These are phyloP conservation scores for Mycosarcoma mackinlayi DNA, from an alignment of 1,284 basidiomycete species.

Conservation along the genomic window DNA sequence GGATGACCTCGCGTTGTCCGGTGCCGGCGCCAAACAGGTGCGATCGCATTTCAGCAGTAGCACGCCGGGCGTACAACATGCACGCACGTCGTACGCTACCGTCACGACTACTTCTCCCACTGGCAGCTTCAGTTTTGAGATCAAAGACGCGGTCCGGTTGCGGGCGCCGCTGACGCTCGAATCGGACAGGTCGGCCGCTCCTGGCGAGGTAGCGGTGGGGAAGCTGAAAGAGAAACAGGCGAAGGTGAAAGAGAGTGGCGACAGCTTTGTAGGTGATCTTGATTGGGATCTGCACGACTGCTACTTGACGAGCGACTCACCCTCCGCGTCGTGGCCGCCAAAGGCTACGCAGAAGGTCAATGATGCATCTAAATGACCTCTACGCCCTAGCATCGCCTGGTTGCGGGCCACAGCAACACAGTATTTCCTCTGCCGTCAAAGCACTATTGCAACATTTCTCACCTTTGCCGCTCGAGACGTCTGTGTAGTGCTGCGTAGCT, in stretches of 20 bases:
- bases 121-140: slow-evolving; percentile 44
- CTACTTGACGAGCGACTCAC: neutral
- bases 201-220: neutral
- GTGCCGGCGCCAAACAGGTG: slow-evolving; percentile 1
- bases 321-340: no score
- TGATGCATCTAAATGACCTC: no score
- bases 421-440: no score
- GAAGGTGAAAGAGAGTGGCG: neutral
- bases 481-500: no score
- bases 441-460: no score
- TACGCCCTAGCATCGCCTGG: no score
- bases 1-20: neutral
- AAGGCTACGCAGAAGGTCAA: neutral
- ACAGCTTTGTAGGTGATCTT: slow-evolving; percentile 24
- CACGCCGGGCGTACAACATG: slow-evolving; percentile 2
- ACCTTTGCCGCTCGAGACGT: no score
- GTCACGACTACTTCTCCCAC: slow-evolving; percentile 6
- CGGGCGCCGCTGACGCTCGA: slow-evolving; percentile 7
- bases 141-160: slow-evolving; percentile 25
- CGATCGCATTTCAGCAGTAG: slow-evolving; percentile 27
- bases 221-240: neutral
- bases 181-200: neutral
- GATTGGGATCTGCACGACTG: slow-evolving; percentile 27
- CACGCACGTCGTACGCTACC: slow-evolving; percentile 5
- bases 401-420: no score